Percentiles rank a stretch among this genome's conserved stretches.
Evolutionary conservation across 495 filamentous ascomycete genomes (phyloP).

Genomic region (Penicillium malachiteum): DNA sequence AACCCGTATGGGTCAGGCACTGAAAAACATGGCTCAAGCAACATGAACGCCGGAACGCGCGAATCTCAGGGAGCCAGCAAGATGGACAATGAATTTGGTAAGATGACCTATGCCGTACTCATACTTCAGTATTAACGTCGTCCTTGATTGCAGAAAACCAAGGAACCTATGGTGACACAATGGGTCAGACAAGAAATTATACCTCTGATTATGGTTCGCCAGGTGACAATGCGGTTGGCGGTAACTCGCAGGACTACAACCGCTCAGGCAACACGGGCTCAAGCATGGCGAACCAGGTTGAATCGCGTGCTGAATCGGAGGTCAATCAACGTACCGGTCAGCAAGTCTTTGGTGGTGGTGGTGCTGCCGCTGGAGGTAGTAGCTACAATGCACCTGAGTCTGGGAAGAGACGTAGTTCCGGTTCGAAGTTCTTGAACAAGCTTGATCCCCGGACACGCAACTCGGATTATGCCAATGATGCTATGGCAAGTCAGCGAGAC

Average conservation of each 20-base stretch:
- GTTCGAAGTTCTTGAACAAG: slow-evolving; percentile 52
- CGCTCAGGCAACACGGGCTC: slow-evolving; percentile 9
- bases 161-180: slow-evolving; percentile 1
- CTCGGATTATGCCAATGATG: slow-evolving; percentile 12
- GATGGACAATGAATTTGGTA: slow-evolving; percentile 24
- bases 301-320: slow-evolving; percentile 37
- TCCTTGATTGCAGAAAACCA: slow-evolving; percentile 1
- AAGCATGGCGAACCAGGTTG: slow-evolving; percentile 38
- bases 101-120: background rate
- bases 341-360: slow-evolving; percentile 21
- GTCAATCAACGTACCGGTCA: slow-evolving; percentile 35
- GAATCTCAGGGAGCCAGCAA: slow-evolving; percentile 33
- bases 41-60: slow-evolving; percentile 11
- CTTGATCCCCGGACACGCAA: slow-evolving; percentile 35
- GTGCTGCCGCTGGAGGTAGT: slow-evolving; percentile 30
- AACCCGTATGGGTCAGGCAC: slow-evolving; percentile 15
- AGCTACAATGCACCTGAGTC: slow-evolving; percentile 27
- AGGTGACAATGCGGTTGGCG: slow-evolving; percentile 4
- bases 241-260: slow-evolving; percentile 5
- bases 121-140: background rate
- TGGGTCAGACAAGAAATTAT: slow-evolving; percentile 7
- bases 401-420: slow-evolving; percentile 24
- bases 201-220: slow-evolving; percentile 8
- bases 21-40: slow-evolving; percentile 15
- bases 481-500: slow-evolving; percentile 13